Percentiles rank a stretch among this genome's conserved stretches.
phyloP scores from a whole-genome alignment of 768 basidiomycete species.

The Postia placenta region DNA sequence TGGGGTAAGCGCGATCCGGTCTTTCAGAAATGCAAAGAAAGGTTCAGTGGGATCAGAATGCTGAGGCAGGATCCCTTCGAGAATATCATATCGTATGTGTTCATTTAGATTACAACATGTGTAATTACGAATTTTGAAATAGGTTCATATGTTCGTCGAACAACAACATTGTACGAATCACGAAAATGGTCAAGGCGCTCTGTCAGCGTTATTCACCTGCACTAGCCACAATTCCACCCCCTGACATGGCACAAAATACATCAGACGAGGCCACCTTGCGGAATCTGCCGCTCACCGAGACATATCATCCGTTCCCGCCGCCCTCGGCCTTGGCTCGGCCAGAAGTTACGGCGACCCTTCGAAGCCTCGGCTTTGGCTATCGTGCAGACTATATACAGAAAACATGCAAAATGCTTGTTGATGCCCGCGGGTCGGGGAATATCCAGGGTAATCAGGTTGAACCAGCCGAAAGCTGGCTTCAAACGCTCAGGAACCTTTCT shows the following conservation, averaged over 20 bases:
- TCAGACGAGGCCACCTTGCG: conserved; percentile 13
- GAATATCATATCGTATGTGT: conserved; percentile 82
- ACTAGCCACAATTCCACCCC: conserved; percentile 45
- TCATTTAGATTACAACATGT: too few species aligned
- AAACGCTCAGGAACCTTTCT: conserved; percentile 38
- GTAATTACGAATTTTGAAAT: too few species aligned
- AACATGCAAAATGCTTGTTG: conserved; percentile 74
- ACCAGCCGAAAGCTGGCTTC: conserved; percentile 56
- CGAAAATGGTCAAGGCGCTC: conserved; percentile 85
- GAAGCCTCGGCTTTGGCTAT: conserved; percentile 91
- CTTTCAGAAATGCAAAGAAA: conserved; percentile 55
- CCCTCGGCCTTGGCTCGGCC: conserved; percentile 61
- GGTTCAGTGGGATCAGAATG: conserved; percentile 80
- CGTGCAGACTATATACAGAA: conserved; percentile 85
- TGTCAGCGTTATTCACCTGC: conserved; percentile 71
- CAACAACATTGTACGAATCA: conserved; percentile 93
- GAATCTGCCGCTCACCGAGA: conserved; percentile 13
- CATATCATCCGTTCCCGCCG: conserved; percentile 81
- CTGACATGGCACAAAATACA: conserved; percentile 18
- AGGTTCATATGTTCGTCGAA: conserved; percentile 98
- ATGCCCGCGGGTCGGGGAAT: conserved; percentile 34
- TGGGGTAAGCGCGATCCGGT: conserved; percentile 75
- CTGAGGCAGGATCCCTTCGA: conserved; percentile 95
- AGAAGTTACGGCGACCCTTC: conserved; percentile 55
- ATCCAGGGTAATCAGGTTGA: conserved; percentile 25